Percentiles rank a stretch among this genome's conserved stretches.
These are phyloP conservation scores for Onygenales sp. DNA, from an alignment of 2,329 filamentous ascomycete species.

Conservation along the genomic window DNA sequence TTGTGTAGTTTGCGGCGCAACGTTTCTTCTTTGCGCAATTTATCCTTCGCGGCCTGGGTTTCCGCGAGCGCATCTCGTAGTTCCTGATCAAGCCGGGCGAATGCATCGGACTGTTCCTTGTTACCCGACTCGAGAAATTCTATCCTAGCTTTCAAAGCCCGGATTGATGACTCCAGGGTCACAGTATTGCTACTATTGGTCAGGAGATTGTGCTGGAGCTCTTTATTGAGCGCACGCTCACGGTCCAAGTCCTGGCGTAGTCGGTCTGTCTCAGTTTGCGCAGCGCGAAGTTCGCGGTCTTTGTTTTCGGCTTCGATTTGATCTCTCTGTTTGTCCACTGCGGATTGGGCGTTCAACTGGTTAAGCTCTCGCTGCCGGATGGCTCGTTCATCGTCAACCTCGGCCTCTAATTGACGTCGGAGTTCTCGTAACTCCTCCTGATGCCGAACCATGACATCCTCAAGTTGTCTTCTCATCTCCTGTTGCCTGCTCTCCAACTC, in stretches of 20 bases:
- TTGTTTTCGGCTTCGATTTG: slow-evolving; percentile 42
- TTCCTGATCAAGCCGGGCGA: slow-evolving; percentile 68
- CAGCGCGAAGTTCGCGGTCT: slow-evolving; percentile 42
- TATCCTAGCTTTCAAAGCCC: slow-evolving; percentile 69
- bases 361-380: slow-evolving; percentile 54
- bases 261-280: slow-evolving; percentile 30
- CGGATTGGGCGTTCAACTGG: slow-evolving; percentile 48
- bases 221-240: slow-evolving; percentile 53
- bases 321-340: slow-evolving; percentile 35
- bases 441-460: slow-evolving; percentile 51
- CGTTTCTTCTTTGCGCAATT: slow-evolving; percentile 84
- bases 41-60: slow-evolving; percentile 64
- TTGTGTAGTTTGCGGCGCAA: slow-evolving; percentile 88
- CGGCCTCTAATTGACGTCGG: slow-evolving; percentile 52
- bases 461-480: slow-evolving; percentile 43
- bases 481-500: slow-evolving; percentile 33
- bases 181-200: slow-evolving; percentile 53
- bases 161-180: slow-evolving; percentile 63
- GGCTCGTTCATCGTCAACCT: slow-evolving; percentile 56
- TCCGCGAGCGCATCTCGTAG: slow-evolving; percentile 66
- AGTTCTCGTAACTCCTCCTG: slow-evolving; percentile 59
- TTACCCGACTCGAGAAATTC: slow-evolving; percentile 84
- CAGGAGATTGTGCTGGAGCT: slow-evolving; percentile 49
- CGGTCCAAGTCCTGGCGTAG: slow-evolving; percentile 44
- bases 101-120: slow-evolving; percentile 79